Evolutionary conservation across 2,329 filamentous ascomycete species (phyloP).

Genomic region (Neonectria punicea): DNA sequence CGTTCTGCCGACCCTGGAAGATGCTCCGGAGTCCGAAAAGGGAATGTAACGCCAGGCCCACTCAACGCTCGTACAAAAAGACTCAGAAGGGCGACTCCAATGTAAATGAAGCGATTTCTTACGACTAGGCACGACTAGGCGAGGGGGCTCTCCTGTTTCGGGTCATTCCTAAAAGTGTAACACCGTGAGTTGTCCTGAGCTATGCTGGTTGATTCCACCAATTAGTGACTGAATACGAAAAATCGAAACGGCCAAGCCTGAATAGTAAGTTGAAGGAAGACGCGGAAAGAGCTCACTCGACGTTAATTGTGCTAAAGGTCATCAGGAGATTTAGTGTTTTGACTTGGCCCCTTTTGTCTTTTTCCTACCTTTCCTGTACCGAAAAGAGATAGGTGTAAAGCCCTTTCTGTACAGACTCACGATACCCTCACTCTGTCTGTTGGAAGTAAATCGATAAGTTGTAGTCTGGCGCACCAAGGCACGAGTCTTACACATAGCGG

Average conservation of each 20-base stretch:
- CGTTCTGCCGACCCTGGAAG: conserved; percentile 7
- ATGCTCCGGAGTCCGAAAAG: background rate
- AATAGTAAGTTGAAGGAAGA: background rate
- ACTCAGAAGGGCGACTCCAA: background rate
- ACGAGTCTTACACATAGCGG: background rate
- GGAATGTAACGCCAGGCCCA: background rate
- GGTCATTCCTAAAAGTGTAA: background rate
- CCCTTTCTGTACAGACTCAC: background rate
- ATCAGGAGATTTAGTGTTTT: background rate
- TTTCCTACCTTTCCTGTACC: background rate
- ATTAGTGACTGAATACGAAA: background rate
- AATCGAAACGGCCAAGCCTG: background rate
- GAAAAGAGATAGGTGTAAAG: background rate
- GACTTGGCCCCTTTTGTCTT: background rate
- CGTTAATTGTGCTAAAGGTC: background rate
- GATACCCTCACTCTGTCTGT: too few relatives aligned
- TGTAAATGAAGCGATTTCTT: conserved; percentile 2
- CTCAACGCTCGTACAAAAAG: background rate
- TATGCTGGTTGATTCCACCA: background rate
- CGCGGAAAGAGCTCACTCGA: background rate
- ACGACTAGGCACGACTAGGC: too few relatives aligned
- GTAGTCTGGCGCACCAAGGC: too few relatives aligned
- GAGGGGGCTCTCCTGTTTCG: background rate
- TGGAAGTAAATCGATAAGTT: too few relatives aligned
- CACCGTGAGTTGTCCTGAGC: background rate